Percentiles rank a stretch among this genome's conserved stretches.
Evolutionary conservation across 1,284 basidiomycete species (phyloP).

Genomic region (Retiboletus fuscus): DNA sequence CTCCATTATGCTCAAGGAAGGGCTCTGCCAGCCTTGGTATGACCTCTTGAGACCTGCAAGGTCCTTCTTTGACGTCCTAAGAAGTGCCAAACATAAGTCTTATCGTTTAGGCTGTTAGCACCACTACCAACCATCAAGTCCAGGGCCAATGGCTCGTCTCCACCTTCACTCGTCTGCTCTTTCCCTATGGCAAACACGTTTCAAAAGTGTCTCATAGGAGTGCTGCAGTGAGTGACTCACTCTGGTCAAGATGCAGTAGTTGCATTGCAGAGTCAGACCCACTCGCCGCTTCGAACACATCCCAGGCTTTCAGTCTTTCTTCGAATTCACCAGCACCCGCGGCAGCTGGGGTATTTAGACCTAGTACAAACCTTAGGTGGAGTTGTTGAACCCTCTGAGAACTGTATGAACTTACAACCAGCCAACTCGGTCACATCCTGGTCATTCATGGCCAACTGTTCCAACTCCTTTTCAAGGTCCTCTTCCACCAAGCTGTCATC

Average conservation of each 20-base stretch:
- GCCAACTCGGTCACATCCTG: neutral
- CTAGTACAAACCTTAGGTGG: neutral
- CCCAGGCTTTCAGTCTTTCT: neutral
- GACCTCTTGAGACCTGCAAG: too few species aligned
- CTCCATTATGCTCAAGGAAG: too few species aligned
- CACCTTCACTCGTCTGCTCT: too few species aligned
- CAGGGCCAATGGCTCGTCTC: too few species aligned
- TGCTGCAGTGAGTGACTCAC: neutral
- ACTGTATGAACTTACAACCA: constrained; percentile 1
- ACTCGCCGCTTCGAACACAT: neutral
- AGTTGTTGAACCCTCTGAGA: neutral
- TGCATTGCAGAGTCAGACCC: neutral
- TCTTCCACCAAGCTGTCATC: neutral
- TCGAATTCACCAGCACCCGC: neutral
- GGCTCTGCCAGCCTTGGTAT: too few species aligned
- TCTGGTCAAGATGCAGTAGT: neutral
- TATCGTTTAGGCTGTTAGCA: too few species aligned
- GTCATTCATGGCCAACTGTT: neutral
- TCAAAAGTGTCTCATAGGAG: too few species aligned
- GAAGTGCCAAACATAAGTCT: too few species aligned
- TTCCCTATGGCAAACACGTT: too few species aligned
- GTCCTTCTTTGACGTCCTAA: too few species aligned
- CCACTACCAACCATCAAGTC: too few species aligned
- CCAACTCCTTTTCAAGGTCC: constrained; percentile 2
- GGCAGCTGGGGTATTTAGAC: neutral